Evolutionary conservation across 208 protist species (phyloP), one percentile per base, ranked within the genome.

Genomic region (Leishmania major): DNA sequence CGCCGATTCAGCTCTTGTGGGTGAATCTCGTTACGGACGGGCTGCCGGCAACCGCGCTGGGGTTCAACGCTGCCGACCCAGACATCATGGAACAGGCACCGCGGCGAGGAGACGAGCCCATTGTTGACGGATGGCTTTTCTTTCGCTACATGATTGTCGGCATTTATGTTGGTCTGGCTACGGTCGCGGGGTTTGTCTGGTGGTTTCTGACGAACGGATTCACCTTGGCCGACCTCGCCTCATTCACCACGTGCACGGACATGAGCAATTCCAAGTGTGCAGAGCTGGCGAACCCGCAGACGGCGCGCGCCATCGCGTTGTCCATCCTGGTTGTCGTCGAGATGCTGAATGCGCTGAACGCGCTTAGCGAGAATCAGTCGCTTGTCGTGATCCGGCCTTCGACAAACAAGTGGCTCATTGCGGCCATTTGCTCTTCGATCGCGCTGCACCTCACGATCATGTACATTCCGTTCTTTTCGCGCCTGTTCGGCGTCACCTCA

Each of bases 21-120:
- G 98, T 99, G 19, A 99, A 99, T 89, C 93, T 99, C 28, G 98
- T 99, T 62, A 99, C 98, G n/a, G 99, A 99, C 85, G 98, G 98
- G n/a, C 93, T 99, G n/a, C 98, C 98, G 15, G 99, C 99, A 67
- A 99, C 97, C 17, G 96, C 98, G 17, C 93, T 99, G 53, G 95
- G 95, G 51, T 99, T 99, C 90, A 97, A 98, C 82, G 90, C 88
- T 28, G 83, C 92, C 0, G 95, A 98, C 70, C 83, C 90, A 15
- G 94, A 98, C 81, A 94, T 98, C 43, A 99, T 99, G 96, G 88
- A 95, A 66, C 91, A 95, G 75, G 93, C 91, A 2, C 98, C 97
- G 28, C 90, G 97, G 13, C 88, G 84, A 57, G 87, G 94, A 1
- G 92, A 95, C 35, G 94, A 98, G 75, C 93, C 96, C 10, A 98